Conservation (phyloP, 345 rosid species). For the Boechera retrofracta region DNA sequence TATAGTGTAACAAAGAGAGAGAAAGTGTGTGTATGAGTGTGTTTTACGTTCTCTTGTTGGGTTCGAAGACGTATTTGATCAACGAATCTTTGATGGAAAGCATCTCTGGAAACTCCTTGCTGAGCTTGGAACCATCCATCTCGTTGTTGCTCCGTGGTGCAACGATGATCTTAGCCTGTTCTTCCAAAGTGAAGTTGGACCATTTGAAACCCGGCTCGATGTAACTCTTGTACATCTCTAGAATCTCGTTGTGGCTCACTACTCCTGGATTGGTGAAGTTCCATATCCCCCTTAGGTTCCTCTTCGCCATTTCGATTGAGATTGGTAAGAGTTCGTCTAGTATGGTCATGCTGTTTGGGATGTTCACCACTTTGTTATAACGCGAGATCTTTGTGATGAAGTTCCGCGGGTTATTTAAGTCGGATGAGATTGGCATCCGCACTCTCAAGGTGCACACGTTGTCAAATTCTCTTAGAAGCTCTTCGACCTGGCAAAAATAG, state of each 20-base stretch:
- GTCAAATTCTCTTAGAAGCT: constrained; percentile 82
- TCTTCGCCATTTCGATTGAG: constrained; percentile 90
- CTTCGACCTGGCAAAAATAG: constrained; percentile 71
- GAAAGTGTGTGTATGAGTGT: constrained; percentile 3
- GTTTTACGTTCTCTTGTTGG: constrained; percentile 63
- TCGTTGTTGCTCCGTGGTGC: constrained; percentile 94
- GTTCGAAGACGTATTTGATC: constrained; percentile 74
- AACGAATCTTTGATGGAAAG: constrained; percentile 82
- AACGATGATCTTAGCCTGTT: constrained; percentile 89
- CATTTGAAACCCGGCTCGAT: constrained; percentile 69
- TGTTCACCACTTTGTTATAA: constrained; percentile 87
- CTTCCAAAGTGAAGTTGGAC: constrained; percentile 80
- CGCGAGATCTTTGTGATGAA: constrained; percentile 93
- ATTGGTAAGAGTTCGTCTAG: constrained; percentile 86
- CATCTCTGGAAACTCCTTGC: constrained; percentile 85
- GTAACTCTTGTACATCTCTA: constrained; percentile 92
- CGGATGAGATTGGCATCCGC: constrained; percentile 94
- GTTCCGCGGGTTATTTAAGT: constrained; percentile 84
- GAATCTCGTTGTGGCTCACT: constrained; percentile 89
- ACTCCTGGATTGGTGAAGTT: constrained; percentile 95
- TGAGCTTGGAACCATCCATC: constrained; percentile 83
- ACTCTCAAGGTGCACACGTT: constrained; percentile 93
- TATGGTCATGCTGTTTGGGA: constrained; percentile 92
- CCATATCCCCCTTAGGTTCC: constrained; percentile 85
- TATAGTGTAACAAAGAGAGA: constrained; percentile 29